A percentile compares a stretch with the other conserved stretches of the same genome.
These are phyloP conservation scores for Phanerochaete sordida DNA, from an alignment of 768 basidiomycete species.

Conservation along the genomic window DNA sequence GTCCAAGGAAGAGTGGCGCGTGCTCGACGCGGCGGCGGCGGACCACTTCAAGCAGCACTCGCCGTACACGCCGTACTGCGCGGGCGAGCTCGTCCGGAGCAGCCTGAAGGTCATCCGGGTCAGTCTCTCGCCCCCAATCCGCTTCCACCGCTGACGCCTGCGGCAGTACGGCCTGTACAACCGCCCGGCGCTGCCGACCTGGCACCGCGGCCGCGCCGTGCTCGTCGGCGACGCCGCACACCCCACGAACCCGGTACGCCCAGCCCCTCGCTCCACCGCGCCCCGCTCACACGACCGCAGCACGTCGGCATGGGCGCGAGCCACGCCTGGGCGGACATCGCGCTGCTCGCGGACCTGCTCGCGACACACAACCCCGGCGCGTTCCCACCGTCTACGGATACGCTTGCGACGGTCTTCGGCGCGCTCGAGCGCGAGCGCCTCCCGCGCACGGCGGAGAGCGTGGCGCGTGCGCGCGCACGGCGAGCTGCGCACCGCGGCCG, in stretches of 20 bases:
- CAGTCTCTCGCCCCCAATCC: neutral
- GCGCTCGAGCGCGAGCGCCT: slow-evolving; percentile 34
- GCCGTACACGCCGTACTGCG: slow-evolving; percentile 21
- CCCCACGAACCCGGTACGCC: slow-evolving; percentile 40
- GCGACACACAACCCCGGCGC: slow-evolving; percentile 27
- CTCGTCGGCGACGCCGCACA: slow-evolving; percentile 45
- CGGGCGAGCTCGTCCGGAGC: slow-evolving; percentile 23
- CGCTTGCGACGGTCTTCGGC: slow-evolving; percentile 28
- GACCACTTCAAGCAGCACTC: slow-evolving; percentile 20
- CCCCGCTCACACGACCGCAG: slow-evolving; percentile 19
- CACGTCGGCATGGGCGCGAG: slow-evolving; percentile 45
- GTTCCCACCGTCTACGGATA: slow-evolving; percentile 21
- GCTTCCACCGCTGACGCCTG: neutral
- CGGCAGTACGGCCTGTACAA: slow-evolving; percentile 41
- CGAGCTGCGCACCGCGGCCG: slow-evolving; percentile 29
- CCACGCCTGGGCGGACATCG: slow-evolving; percentile 42
- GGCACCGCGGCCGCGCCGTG: slow-evolving; percentile 39
- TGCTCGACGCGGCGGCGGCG: slow-evolving; percentile 21
- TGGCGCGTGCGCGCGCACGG: slow-evolving; percentile 33
- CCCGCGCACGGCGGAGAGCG: slow-evolving; percentile 31
- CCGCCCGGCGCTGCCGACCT: slow-evolving; percentile 35
- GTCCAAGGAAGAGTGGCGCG: slow-evolving; percentile 38
- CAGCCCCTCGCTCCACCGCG: neutral
- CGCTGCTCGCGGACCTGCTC: slow-evolving; percentile 32
- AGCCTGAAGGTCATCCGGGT: slow-evolving; percentile 28